Evolutionary conservation across 768 basidiomycete species (phyloP), one percentile per base, ranked within the genome.

Genomic region (Boletales sp.): DNA sequence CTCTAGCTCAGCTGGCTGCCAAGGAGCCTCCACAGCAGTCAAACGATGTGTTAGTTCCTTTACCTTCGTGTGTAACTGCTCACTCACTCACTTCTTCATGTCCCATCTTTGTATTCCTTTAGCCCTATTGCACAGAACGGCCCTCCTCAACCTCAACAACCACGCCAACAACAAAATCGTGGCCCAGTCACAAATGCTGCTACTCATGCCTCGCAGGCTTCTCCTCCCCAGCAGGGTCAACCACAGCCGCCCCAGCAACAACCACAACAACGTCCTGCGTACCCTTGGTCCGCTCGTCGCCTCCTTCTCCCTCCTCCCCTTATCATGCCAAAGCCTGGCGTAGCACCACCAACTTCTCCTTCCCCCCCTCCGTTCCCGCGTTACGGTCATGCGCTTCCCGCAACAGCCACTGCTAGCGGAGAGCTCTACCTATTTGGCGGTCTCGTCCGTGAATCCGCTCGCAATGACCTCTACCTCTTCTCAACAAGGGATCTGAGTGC

Each of bases 391-490:
- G 86, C 94, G 12, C 80, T 97, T 6, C 94, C 94, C 9, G 80
- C 87, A 6, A 80, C 77, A 8, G 81, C 90, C 2, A 86, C 85
- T 19, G 64, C 80, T n/a, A 78, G 75, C 7, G 96, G 96, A 8
- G 94, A 98, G 59, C 83, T 99, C 55, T 94, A 92, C 70, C 78
- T 99, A 54, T 99, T 99, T 57, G 96, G 96, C 54, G 96, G 96
- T 55, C 87, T 99, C 52, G 94, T 98, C 14, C 82, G 87, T 35
- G 95, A 98, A 64, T 72, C 80, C 9, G 86, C 94, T 32, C 80
- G 86, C 45, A 96, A 96, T 69, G 96, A 99, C 71, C 76, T 99
- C 28, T 98, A 95, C 69, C 73, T 90, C n/a, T 85, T 98, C 64
- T 86, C 85, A 35, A 82, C 86, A 4, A 77, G 84, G 37, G 86